Percentiles rank a stretch among this genome's conserved stretches.
Conservation (phyloP, 352 stramenopile genomes). For the Globisporangium recalcitrans region DNA sequence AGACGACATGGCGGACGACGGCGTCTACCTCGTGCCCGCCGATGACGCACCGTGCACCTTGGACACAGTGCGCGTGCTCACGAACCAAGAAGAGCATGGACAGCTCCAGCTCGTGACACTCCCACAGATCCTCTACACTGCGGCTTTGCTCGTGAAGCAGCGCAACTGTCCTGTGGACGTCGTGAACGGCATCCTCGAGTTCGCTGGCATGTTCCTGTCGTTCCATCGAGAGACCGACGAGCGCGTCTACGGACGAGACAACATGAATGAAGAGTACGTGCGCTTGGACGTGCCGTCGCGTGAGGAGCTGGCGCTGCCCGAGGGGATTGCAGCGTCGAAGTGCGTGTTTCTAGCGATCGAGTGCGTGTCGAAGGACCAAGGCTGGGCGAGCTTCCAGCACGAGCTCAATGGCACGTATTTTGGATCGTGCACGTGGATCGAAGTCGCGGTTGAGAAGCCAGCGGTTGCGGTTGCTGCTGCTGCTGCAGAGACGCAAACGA, state of each 20-base stretch:
- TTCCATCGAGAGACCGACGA: conserved; percentile 39
- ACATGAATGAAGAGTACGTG: conserved; percentile 65
- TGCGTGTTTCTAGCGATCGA: conserved; percentile 47
- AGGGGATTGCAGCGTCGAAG: conserved; percentile 31
- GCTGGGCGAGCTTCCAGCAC: conserved; percentile 45
- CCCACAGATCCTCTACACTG: conserved; percentile 38
- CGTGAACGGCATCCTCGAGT: conserved; percentile 27
- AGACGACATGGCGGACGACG: conserved; percentile 23
- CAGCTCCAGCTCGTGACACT: conserved; percentile 35
- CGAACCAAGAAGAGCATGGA: conserved; percentile 31
- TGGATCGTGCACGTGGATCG: conserved; percentile 54
- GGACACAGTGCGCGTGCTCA: conserved; percentile 34
- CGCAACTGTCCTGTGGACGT: conserved; percentile 25
- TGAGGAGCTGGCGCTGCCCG: conserved; percentile 31
- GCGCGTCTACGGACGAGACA: conserved; percentile 17
- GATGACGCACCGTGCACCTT: conserved; percentile 25
- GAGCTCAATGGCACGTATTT: conserved; percentile 57
- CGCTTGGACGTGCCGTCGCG: conserved; percentile 30
- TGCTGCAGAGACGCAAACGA: not conserved
- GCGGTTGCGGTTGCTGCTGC: not conserved
- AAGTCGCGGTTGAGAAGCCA: conserved; percentile 42
- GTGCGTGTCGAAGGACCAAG: conserved; percentile 64
- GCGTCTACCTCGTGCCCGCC: conserved; percentile 28
- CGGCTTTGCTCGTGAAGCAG: conserved; percentile 30
- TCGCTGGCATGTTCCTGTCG: conserved; percentile 44